Evolutionary conservation across 306 rosid genomes (phyloP).

Genomic region (Calophaca sinica): DNA sequence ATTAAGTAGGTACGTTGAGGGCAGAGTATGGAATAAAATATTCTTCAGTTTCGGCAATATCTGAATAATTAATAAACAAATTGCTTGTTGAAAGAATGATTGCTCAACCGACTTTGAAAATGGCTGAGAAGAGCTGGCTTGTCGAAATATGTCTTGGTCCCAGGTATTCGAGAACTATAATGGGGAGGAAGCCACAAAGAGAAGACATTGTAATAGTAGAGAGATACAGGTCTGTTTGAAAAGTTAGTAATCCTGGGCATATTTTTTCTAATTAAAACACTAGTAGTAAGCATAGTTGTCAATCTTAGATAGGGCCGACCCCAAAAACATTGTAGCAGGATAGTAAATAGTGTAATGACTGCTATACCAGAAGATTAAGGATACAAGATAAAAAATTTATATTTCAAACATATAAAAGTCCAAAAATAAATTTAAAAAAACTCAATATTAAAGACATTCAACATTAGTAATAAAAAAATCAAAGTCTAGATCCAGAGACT

Average conservation of each 20-base stretch:
- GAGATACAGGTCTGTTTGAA: neutral
- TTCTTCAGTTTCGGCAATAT: neutral
- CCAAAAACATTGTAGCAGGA: neutral
- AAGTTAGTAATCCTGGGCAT: neutral
- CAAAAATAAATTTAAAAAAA: neutral
- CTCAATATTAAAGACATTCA: neutral
- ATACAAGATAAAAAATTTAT: neutral
- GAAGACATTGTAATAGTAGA: neutral
- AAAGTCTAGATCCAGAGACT: too few relatives aligned
- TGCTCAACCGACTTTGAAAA: slow-evolving; percentile 9
- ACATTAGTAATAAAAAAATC: too few relatives aligned
- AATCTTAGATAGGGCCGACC: neutral
- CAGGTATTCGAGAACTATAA: neutral
- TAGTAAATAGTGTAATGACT: neutral
- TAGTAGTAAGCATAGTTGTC: neutral
- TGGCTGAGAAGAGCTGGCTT: neutral
- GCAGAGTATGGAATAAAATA: neutral
- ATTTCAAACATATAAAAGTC: neutral
- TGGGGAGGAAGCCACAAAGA: neutral
- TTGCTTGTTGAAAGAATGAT: neutral
- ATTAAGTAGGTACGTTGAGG: neutral
- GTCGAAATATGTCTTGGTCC: slow-evolving; percentile 1
- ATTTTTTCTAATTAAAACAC: neutral
- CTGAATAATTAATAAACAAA: neutral
- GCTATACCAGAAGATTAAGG: neutral